Percentiles rank a stretch among this genome's conserved stretches.
Evolutionary conservation across 768 basidiomycete genomes (phyloP).

Genomic region (Phanerochaete sordida): DNA sequence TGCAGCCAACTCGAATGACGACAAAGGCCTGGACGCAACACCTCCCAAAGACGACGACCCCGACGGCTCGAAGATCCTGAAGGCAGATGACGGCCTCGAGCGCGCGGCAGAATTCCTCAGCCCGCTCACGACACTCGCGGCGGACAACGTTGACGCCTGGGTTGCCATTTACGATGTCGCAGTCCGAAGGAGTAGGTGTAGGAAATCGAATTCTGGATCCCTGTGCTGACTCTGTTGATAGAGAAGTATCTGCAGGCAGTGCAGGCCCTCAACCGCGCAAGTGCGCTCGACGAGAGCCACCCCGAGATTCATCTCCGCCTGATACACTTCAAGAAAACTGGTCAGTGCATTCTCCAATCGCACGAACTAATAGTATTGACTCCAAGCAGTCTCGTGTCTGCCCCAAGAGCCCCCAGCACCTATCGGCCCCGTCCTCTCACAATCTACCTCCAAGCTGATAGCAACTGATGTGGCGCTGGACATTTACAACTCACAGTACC

Average conservation of each 20-base stretch:
- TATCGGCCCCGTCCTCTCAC: constrained; percentile 47
- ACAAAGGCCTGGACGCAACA: constrained; percentile 63
- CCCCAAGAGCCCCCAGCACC: constrained; percentile 41
- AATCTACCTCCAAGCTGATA: constrained; percentile 46
- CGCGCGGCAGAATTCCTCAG: constrained; percentile 68
- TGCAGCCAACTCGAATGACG: constrained; percentile 45
- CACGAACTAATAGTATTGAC: neutral
- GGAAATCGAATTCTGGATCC: neutral
- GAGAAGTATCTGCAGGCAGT: constrained; percentile 81
- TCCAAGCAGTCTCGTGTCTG: constrained; percentile 40
- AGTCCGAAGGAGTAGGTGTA: constrained; percentile 67
- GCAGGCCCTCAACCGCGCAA: constrained; percentile 59
- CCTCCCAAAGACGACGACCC: constrained; percentile 78
- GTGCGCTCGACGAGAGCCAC: constrained; percentile 46
- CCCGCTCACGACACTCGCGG: constrained; percentile 54
- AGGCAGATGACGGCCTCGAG: constrained; percentile 63
- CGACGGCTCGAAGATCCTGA: constrained; percentile 69
- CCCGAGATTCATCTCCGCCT: constrained; percentile 72
- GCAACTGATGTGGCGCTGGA: constrained; percentile 58
- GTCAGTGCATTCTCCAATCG: constrained; percentile 32
- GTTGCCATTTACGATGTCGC: constrained; percentile 76
- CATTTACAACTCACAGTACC: constrained; percentile 70
- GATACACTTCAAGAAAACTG: constrained; percentile 55
- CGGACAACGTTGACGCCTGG: constrained; percentile 66
- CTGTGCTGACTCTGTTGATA: constrained; percentile 24